Base-by-base conservation (phyloP, 139 green algal genomes). In the Medakamo hakoo region DNA sequence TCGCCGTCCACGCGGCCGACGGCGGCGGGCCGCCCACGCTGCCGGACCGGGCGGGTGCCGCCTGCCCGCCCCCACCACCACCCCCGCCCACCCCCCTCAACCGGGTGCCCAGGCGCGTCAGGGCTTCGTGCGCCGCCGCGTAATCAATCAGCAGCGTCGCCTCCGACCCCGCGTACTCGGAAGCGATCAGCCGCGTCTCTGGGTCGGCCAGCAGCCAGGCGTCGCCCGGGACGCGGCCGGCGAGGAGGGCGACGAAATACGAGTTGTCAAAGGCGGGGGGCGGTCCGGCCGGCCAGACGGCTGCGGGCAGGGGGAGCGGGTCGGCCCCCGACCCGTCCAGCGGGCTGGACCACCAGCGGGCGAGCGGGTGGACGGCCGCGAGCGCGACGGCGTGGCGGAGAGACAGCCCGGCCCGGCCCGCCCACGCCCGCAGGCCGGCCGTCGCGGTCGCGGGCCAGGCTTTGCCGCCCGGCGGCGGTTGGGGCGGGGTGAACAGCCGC, bases 331-430 rank as follows among this genome's bases (percentile, higher is more conserved):
- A 52, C 9, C 9, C 9, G 9, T 21, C 40, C 40, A 52, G 9
- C 40, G 61, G 40, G 0, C 21, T 22, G 22, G 32, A 23, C 49
- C 68, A 67, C 32, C 58, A 65, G 60, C 58, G 56, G 27, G 21
- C 63, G 32, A 73, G 27, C 4, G 59, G 57, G 32, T 69, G 63
- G 21, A 27, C 63, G 23, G 62, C 68, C 9, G 27, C 60, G n/a
- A 73, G 55, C 1, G 59, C 68, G 32, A 73, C 57, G 2, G 57
- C 49, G 27, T 69, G 57, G 25, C 59, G 59, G 3, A 52, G 18
- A 0, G 58, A 55, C 48, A 73, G 59, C 5, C 63, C 68, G 48
- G 61, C 27, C 22, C 68, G 65, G 40, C 16, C 40, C 16, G 40
- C 40, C 9, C 9, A 52, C 40, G 40, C 40, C n/a, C 58, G n/a